Evolutionary conservation across 306 rosid species (phyloP).

Genomic region (Leucaena leucocephala): DNA sequence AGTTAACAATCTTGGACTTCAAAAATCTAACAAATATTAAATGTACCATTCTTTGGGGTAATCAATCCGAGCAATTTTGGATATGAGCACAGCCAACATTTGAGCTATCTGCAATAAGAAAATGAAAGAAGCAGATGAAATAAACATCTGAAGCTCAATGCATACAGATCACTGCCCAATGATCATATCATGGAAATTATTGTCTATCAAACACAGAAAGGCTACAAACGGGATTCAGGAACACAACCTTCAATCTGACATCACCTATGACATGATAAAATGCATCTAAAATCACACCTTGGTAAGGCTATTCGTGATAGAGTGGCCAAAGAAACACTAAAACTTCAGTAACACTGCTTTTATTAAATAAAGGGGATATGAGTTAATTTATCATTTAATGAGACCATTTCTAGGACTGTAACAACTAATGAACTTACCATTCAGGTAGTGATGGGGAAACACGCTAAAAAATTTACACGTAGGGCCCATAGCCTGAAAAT

Average conservation of each 20-base stretch:
- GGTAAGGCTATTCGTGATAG: background rate
- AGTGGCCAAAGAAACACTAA: slow-evolving; percentile 5
- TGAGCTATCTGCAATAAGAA: slow-evolving; percentile 71
- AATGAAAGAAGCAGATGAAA: slow-evolving; percentile 32
- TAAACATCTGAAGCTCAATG: slow-evolving; percentile 32
- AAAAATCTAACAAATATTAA: slow-evolving; percentile 30
- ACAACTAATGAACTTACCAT: slow-evolving; percentile 20
- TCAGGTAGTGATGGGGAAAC: background rate
- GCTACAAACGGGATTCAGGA: background rate
- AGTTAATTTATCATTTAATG: slow-evolving; percentile 22
- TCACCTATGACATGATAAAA: background rate
- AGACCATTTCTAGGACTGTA: slow-evolving; percentile 28
- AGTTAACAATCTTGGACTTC: background rate
- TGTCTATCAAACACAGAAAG: background rate
- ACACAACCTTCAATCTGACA: slow-evolving; percentile 18
- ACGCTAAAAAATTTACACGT: slow-evolving; percentile 3
- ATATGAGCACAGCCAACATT: slow-evolving; percentile 85
- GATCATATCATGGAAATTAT: background rate
- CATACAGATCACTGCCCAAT: slow-evolving; percentile 7
- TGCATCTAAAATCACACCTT: slow-evolving; percentile 18
- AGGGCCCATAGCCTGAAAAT: background rate
- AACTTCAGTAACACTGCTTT: slow-evolving; percentile 11
- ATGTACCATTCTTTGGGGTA: slow-evolving; percentile 93
- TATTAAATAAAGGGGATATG: background rate
- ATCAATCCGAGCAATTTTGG: slow-evolving; percentile 93